Conservation (phyloP, 2,329 filamentous ascomycete species). For the Akanthomyces muscarius region DNA sequence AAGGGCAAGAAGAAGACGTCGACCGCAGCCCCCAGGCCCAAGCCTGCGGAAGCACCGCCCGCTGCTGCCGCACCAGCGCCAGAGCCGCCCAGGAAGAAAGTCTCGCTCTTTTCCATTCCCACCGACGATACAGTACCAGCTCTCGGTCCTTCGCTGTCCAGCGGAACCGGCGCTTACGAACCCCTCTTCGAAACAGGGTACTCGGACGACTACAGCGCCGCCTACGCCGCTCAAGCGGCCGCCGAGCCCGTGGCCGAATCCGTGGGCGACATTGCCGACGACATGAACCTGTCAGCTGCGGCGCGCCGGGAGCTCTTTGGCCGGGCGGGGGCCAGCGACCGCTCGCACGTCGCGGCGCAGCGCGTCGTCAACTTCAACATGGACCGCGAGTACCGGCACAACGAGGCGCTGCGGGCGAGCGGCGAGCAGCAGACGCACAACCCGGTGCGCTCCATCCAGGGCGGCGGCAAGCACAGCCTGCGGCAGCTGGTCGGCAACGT, state of each 20-base stretch:
- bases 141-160: conserved; percentile 20
- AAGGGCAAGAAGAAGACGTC: conserved; percentile 69
- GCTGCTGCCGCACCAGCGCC: conserved; percentile 24
- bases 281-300: conserved; percentile 73
- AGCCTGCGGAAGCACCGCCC: not conserved
- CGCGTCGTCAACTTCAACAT: conserved; percentile 84
- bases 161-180: conserved; percentile 40
- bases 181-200: conserved; percentile 44
- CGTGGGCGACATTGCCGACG: conserved; percentile 67
- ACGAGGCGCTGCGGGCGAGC: conserved; percentile 68
- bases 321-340: conserved; percentile 45
- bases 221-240: conserved; percentile 28
- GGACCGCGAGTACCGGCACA: conserved; percentile 79
- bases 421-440: conserved; percentile 73
- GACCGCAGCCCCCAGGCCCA: conserved; percentile 26
- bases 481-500: conserved; percentile 83
- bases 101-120: conserved; percentile 67
- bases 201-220: conserved; percentile 29
- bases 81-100: conserved; percentile 44
- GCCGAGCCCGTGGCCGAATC: conserved; percentile 42
- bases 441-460: conserved; percentile 78
- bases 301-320: conserved; percentile 84
- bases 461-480: conserved; percentile 73
- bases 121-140: conserved; percentile 29
- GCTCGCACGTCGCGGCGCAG: conserved; percentile 31